phyloP scores from a whole-genome alignment of 2,329 filamentous ascomycete genomes.

The Penicillium expansum region DNA sequence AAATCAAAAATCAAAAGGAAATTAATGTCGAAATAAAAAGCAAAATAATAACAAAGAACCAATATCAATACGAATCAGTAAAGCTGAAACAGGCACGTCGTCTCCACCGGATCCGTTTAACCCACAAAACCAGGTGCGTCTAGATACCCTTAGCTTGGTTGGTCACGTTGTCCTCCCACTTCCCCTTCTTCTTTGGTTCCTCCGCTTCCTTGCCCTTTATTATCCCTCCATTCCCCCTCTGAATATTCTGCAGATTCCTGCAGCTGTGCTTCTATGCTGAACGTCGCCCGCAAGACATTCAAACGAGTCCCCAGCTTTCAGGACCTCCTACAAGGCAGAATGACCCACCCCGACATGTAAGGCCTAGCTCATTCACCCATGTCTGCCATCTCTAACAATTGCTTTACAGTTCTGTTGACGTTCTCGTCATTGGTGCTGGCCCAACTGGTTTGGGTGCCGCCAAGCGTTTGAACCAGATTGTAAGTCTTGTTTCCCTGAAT shows the following conservation, averaged over 20 bases:
- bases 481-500: constrained; percentile 49
- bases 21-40: not conserved
- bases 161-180: constrained; percentile 22
- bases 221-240: constrained; percentile 20
- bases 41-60: not conserved
- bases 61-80: constrained; percentile 20
- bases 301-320: constrained; percentile 46
- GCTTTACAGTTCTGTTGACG: constrained; percentile 74
- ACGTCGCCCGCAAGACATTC: constrained; percentile 43
- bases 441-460: constrained; percentile 96
- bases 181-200: constrained; percentile 20
- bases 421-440: constrained; percentile 96
- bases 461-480: constrained; percentile 95
- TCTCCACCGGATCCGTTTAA: constrained; percentile 30
- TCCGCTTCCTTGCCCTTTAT: constrained; percentile 14
- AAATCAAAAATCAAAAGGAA: not conserved
- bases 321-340: constrained; percentile 48
- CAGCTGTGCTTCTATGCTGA: constrained; percentile 43
- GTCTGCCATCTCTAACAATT: constrained; percentile 3
- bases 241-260: constrained; percentile 27
- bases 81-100: constrained; percentile 37
- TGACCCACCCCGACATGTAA: constrained; percentile 48
- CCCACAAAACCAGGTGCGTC: constrained; percentile 15
- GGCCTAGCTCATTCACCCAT: constrained; percentile 10
- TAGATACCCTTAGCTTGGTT: constrained; percentile 23